Conservation (phyloP, 352 stramenopile species). For the Globisporangium splendens region DNA sequence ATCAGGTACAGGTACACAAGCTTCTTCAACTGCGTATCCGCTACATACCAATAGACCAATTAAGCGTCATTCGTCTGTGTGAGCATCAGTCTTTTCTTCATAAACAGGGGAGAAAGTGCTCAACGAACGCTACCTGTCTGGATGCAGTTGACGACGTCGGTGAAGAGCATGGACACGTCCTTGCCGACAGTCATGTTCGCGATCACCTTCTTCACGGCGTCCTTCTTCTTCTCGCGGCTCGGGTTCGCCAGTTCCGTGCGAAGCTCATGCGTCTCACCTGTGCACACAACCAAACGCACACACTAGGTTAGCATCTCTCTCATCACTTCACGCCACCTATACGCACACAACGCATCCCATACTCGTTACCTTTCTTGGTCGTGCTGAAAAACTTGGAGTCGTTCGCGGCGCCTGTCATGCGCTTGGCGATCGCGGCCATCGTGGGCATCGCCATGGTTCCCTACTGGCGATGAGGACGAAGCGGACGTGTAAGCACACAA, state of each 20-base stretch:
- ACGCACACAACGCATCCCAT: too few relatives aligned
- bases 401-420: constrained; percentile 88
- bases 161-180: constrained; percentile 99
- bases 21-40: constrained; percentile 99
- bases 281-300: too few relatives aligned
- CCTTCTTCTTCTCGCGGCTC: constrained; percentile 97
- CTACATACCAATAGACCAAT: constrained; percentile 19
- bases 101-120: not conserved
- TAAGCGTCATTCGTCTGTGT: too few relatives aligned
- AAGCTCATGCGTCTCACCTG: constrained; percentile 96
- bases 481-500: too few relatives aligned
- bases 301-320: not conserved
- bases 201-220: constrained; percentile 99
- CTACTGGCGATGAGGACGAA: too few relatives aligned
- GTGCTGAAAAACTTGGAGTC: constrained; percentile 99
- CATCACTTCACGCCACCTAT: too few relatives aligned
- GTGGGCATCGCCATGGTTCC: constrained; percentile 75
- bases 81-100: not conserved
- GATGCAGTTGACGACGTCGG: constrained; percentile 99
- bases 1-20: constrained; percentile 99
- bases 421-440: constrained; percentile 86
- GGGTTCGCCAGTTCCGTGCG: constrained; percentile 96
- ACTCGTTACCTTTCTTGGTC: constrained; percentile 92
- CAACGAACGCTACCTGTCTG: constrained; percentile 83
- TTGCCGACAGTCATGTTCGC: constrained; percentile 99